Evolutionary conservation across 148 eudicot species (phyloP), one percentile per base, ranked within the genome.

Genomic region (Nyssa sinensis): DNA sequence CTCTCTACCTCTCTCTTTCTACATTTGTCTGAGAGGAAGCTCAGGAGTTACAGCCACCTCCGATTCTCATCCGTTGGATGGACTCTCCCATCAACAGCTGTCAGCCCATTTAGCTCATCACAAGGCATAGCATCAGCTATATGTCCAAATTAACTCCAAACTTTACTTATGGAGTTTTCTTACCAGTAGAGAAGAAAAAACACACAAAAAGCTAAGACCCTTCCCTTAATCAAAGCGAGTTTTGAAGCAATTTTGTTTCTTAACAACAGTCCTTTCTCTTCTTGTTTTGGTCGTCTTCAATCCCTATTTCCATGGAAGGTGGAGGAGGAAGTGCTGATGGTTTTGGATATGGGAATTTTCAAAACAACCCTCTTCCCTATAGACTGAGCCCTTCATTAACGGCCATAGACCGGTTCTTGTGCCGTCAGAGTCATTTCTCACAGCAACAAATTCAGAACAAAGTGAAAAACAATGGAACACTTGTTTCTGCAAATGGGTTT

Each of bases 331-430:
- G 70, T 27, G 31, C 67, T 44, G 37, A 71, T 35, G 75, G 71
- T 58, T 80, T 74, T 53, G 64, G 47, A 8, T 71, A 75, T 76
- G 84, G 53, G 35, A 70, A 64, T 58, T 76, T 81, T 33, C 81
- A 13, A 39, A 71, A 80, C 51, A 78, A 76, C 24, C 27, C 81
- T 61, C 57, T 44, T 9, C 30, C 62, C 13, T 66, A 34, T 71
- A 61, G 59, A 9, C 35, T 79, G 0, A 49, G 77, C 53, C 92
- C 88, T 67, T 86, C 90, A 71, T 60, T 84, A 12, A 73, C 85
- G 28, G 85, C 90, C 83, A 82, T 86, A 27, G 81, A 84, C 57
- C 80, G 82, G 72, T 86, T 91, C 72, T 82, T 85, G 72, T 67
- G 53, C 64, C 75, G 66, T 9, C 41, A 68, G 1, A 69, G 25